phyloP scores from a whole-genome alignment of 1,139 yeast genomes.

The Saccharomycopsis hybrid region DNA sequence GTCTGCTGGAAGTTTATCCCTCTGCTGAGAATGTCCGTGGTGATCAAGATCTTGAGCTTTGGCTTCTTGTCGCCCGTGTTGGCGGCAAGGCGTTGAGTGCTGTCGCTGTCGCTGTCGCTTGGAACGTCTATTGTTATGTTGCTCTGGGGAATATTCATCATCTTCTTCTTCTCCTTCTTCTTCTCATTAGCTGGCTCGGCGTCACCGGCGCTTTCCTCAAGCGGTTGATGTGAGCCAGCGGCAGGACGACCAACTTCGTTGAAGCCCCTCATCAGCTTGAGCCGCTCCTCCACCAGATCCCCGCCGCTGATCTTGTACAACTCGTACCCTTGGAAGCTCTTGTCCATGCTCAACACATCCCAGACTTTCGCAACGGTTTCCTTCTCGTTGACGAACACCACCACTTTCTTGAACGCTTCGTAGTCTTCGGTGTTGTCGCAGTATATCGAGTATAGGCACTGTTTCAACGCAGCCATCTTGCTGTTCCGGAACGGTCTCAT shows the following conservation, averaged over 20 bases:
- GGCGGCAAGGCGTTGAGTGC: neutral
- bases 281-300: constrained; percentile 52
- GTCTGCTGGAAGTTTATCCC: constrained; percentile 84
- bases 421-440: constrained; percentile 80
- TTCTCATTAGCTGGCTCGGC: neutral
- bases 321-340: constrained; percentile 51
- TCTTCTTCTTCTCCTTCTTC: neutral
- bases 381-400: constrained; percentile 79
- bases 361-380: constrained; percentile 40
- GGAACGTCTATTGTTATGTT: neutral
- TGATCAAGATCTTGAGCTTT: constrained; percentile 56
- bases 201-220: neutral
- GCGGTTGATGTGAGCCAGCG: no score
- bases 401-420: constrained; percentile 60
- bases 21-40: constrained; percentile 88
- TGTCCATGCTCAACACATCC: constrained; percentile 45
- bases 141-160: neutral
- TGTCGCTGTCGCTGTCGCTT: neutral
- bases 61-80: neutral
- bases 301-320: constrained; percentile 63
- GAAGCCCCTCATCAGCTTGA: constrained; percentile 52
- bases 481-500: constrained; percentile 77
- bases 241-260: constrained; percentile 25
- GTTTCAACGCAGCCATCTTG: constrained; percentile 77
- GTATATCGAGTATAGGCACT: constrained; percentile 78